Conservation (phyloP, 1,284 basidiomycete genomes). For the Microbotryum intermedium region DNA sequence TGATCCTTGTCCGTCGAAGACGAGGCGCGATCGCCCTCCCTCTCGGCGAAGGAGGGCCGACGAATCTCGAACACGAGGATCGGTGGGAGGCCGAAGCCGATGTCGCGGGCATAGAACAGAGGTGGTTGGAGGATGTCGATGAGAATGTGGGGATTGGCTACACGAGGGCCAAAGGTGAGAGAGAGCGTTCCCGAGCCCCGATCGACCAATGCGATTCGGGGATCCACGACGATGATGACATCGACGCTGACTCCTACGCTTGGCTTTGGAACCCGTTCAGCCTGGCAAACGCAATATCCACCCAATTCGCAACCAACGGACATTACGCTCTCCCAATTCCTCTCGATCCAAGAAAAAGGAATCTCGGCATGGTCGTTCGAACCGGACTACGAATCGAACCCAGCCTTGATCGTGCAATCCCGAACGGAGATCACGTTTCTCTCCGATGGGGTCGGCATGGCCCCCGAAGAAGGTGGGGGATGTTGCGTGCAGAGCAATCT, state of each 20-base stretch:
- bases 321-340: conserved; percentile 91
- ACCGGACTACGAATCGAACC: conserved; percentile 85
- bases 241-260: too few species aligned
- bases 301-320: conserved; percentile 88
- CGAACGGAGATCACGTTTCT: conserved; percentile 93
- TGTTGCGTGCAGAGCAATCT: conserved; percentile 91
- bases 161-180: conserved; percentile 73
- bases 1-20: conserved; percentile 69
- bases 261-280: conserved; percentile 49
- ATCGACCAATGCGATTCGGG: background rate
- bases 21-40: conserved; percentile 42
- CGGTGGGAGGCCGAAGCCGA: conserved; percentile 52
- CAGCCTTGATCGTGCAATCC: conserved; percentile 75
- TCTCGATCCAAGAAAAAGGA: conserved; percentile 95
- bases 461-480: conserved; percentile 48
- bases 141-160: conserved; percentile 66
- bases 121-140: conserved; percentile 80
- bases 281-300: conserved; percentile 80
- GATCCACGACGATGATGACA: background rate
- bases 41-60: conserved; percentile 74
- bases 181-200: conserved; percentile 24
- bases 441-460: conserved; percentile 74
- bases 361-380: conserved; percentile 97
- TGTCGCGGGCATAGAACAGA: conserved; percentile 77
- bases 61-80: conserved; percentile 86